Conservation (phyloP, 306 rosid species). For the Prunus mira region DNA sequence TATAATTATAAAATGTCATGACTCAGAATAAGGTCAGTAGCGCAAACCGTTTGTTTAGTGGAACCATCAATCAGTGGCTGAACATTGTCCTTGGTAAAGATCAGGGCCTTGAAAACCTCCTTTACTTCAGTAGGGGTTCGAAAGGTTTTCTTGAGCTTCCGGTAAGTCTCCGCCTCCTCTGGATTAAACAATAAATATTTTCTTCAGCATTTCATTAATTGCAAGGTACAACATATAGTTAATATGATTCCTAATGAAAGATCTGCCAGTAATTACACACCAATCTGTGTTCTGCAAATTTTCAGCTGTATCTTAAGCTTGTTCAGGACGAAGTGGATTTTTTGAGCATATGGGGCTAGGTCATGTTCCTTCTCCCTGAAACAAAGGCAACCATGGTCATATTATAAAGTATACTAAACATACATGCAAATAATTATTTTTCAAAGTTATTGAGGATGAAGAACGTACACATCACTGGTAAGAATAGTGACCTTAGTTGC, state of each 20-base stretch:
- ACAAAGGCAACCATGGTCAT: neutral
- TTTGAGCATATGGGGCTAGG: conserved; percentile 43
- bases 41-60: conserved; percentile 31
- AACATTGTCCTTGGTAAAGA: conserved; percentile 20
- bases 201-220: neutral
- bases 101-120: conserved; percentile 28
- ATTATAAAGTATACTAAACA: neutral
- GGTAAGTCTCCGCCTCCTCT: conserved; percentile 19
- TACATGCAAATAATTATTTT: neutral
- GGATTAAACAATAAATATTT: neutral
- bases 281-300: conserved; percentile 33
- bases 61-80: conserved; percentile 50
- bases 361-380: conserved; percentile 43
- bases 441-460: neutral
- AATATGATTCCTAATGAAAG: too few relatives aligned
- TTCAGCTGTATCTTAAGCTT: conserved; percentile 38
- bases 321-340: conserved; percentile 39
- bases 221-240: too few relatives aligned
- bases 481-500: conserved; percentile 43
- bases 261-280: conserved; percentile 2
- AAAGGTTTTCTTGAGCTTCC: conserved; percentile 4
- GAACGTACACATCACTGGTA: conserved; percentile 39
- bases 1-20: too few relatives aligned
- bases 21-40: neutral
- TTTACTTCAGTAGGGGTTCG: conserved; percentile 33